phyloP scores from a whole-genome alignment of 495 filamentous ascomycete genomes.

The Durotheca rogersii region DNA sequence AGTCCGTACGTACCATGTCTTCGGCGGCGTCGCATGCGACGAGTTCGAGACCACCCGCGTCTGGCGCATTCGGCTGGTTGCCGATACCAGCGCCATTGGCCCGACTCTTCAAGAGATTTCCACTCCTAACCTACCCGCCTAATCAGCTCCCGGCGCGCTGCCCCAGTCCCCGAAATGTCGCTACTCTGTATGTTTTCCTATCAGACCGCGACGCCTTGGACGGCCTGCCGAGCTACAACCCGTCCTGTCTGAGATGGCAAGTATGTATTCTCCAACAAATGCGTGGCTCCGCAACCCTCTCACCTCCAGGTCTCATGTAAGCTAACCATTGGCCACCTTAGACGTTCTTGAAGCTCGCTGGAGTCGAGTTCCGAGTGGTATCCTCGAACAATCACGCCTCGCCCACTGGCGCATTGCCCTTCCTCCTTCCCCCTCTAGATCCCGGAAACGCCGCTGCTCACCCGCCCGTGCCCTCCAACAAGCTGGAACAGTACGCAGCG shows the following conservation, averaged over 20 bases:
- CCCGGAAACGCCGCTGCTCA: constrained; percentile 17
- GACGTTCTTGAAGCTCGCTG: constrained; percentile 80
- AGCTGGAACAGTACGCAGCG: constrained; percentile 68
- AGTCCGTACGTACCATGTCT: constrained; percentile 14
- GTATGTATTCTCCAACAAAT: constrained; percentile 46
- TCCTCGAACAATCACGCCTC: constrained; percentile 92
- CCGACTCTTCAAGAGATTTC: constrained; percentile 79
- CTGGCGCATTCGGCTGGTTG: constrained; percentile 42
- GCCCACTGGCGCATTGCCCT: constrained; percentile 82
- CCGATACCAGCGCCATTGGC: constrained; percentile 74
- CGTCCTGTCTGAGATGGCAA: constrained; percentile 95
- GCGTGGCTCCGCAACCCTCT: not conserved
- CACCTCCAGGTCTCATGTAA: not conserved
- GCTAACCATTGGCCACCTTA: constrained; percentile 38
- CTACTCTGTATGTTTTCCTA: constrained; percentile 77
- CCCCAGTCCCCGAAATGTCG: constrained; percentile 50
- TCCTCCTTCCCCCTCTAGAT: constrained; percentile 65
- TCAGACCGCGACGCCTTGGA: constrained; percentile 60
- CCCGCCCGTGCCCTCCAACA: constrained; percentile 60
- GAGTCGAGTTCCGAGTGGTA: constrained; percentile 65
- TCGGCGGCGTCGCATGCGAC: constrained; percentile 9
- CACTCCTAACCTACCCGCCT: constrained; percentile 71
- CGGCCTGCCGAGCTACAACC: constrained; percentile 82
- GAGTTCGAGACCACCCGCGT: constrained; percentile 13
- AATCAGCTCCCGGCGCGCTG: constrained; percentile 73